Conservation (phyloP, 352 stramenopile species). For the Pythium aristosporum region DNA sequence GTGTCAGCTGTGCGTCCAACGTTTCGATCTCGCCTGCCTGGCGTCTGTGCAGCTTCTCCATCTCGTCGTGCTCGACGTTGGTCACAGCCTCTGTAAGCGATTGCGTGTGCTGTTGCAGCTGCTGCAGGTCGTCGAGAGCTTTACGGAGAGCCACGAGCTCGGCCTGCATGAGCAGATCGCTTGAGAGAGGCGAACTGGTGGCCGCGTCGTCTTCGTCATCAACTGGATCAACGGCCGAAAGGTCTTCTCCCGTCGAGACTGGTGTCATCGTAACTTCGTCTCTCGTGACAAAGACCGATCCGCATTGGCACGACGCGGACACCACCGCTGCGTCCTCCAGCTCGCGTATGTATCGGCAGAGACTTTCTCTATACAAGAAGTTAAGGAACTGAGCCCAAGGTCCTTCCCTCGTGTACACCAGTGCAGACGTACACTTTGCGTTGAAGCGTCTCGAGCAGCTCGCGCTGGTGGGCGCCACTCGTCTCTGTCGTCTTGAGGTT, state of each 20-base stretch:
- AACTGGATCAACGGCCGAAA: background rate
- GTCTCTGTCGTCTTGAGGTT: conserved; percentile 45
- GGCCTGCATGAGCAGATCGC: conserved; percentile 43
- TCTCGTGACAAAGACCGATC: background rate
- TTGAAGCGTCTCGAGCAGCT: conserved; percentile 47
- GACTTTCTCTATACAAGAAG: conserved; percentile 32
- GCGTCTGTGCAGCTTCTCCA: conserved; percentile 22
- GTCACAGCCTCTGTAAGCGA: conserved; percentile 24
- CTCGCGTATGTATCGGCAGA: conserved; percentile 54
- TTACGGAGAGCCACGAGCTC: conserved; percentile 48
- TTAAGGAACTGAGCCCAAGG: background rate
- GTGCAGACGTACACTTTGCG: conserved; percentile 46
- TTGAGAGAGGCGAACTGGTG: conserved; percentile 2
- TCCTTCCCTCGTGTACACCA: background rate
- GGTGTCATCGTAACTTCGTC: background rate
- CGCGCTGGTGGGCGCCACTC: conserved; percentile 5
- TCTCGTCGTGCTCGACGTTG: conserved; percentile 20
- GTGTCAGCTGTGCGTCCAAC: conserved; percentile 33
- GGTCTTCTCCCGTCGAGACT: background rate
- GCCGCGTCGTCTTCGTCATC: background rate
- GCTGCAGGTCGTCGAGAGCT: conserved; percentile 41
- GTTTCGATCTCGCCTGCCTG: conserved; percentile 37
- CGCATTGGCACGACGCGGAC: background rate
- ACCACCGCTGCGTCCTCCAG: conserved; percentile 34
- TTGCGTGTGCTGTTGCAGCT: conserved; percentile 26